Base-by-base conservation (phyloP, 345 rosid genomes). In the Pistacia integerrima region DNA sequence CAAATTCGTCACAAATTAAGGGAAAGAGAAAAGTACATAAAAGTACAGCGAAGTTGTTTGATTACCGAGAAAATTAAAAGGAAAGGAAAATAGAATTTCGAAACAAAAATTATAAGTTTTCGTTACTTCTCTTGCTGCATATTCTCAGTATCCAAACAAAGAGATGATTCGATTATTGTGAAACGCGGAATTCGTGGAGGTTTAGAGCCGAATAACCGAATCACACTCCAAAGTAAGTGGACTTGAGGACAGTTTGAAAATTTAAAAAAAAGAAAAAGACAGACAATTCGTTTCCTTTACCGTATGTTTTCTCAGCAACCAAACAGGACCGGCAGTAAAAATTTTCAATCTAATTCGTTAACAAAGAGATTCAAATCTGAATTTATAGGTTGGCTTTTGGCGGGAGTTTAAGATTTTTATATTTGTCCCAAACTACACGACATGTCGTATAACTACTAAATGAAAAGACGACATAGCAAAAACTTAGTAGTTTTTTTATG, bases 121-220 rank as follows among this genome's bases (percentile, higher is more conserved):
- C 8, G 16, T 68, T 28, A 35, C 33, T 51, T 68, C 59, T 68
- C 9, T 44, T 3, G 33, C 49, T 54, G 9, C 48, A 69, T 55
- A 36, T 55, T 55, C 49, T 35, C 5, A 48, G 73, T 11, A n/a
- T 35, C 62, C 49, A 70, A 70, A 70, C 64, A 56, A 46, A 56
- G 48, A 70, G 52, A 57, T 2, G 25, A 68, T 28, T 68, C 17
- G 51, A 70, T 18, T 28, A n/a, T 28, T 5, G 56, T 70, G 17
- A 18, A 33, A 54, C 4, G 62, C 20, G n/a, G 36, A 70, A 20
- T 3, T 36, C 7, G 30, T 36, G 33, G 20, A 35, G 65, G 65
- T 1, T 49, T 17, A 9, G 6, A 70, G 70, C 30, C 35, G 55
- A 66, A 67, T 67, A 12, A 46, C n/a, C 70, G 9, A 20, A 16